Evolutionary conservation across 306 rosid species (phyloP).

Genomic region (Canavalia ensiformis): DNA sequence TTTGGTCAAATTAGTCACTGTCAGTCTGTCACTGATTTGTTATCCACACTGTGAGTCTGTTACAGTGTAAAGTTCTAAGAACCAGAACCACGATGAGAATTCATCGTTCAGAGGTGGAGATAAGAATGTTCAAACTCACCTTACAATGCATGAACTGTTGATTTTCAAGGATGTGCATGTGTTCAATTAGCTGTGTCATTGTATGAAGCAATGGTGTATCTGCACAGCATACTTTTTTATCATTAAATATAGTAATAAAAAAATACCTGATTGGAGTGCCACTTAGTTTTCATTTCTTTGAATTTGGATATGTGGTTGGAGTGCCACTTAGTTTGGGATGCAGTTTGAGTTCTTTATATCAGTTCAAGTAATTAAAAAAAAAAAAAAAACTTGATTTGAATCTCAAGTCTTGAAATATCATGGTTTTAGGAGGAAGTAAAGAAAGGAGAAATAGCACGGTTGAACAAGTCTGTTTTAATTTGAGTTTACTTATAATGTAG

Average conservation of each 20-base stretch:
- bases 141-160: neutral
- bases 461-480: neutral
- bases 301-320: too few species aligned
- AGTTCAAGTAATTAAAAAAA: too few species aligned
- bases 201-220: neutral
- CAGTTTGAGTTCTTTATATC: too few species aligned
- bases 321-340: too few species aligned
- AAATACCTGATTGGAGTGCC: too few species aligned
- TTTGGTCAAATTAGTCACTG: too few species aligned
- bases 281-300: too few species aligned
- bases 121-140: neutral
- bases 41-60: neutral
- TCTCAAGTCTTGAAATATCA: too few species aligned
- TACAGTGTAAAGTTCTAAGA: neutral
- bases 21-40: neutral
- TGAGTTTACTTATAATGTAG: neutral
- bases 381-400: too few species aligned
- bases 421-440: too few species aligned
- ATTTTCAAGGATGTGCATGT: conserved; percentile 1
- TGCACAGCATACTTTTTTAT: too few species aligned
- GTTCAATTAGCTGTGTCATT: neutral
- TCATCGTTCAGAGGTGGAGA: neutral
- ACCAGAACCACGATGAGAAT: neutral
- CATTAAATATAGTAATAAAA: too few species aligned
- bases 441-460: neutral